A percentile compares a stretch with the other conserved stretches of the same genome.
Evolutionary conservation across 2,329 filamentous ascomycete species (phyloP).

Genomic region (Lachnellula arida): DNA sequence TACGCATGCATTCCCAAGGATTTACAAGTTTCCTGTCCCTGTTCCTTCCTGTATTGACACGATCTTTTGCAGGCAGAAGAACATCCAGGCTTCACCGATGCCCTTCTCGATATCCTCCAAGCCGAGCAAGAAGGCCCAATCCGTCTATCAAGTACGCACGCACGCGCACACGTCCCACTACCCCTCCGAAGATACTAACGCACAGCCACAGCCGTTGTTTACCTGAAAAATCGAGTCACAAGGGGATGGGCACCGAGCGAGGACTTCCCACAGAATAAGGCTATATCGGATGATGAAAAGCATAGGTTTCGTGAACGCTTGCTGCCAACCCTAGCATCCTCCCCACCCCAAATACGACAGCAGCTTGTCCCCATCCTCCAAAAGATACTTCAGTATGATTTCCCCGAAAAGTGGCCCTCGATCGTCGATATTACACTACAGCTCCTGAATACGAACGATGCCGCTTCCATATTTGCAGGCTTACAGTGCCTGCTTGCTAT

Average conservation of each 20-base stretch:
- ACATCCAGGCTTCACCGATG: slow-evolving; percentile 83
- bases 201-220: slow-evolving; percentile 71
- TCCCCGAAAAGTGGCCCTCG: slow-evolving; percentile 87
- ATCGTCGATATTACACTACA: slow-evolving; percentile 92
- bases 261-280: slow-evolving; percentile 60
- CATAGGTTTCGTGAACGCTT: slow-evolving; percentile 79
- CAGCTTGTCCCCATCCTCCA: slow-evolving; percentile 93
- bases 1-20: slow-evolving; percentile 37
- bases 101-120: slow-evolving; percentile 85
- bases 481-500: slow-evolving; percentile 91
- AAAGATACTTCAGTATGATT: slow-evolving; percentile 94
- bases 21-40: neutral
- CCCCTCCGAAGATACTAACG: slow-evolving; percentile 27
- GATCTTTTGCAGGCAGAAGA: slow-evolving; percentile 67
- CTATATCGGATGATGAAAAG: slow-evolving; percentile 88
- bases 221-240: slow-evolving; percentile 95
- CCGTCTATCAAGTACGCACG: slow-evolving; percentile 76
- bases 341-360: slow-evolving; percentile 75
- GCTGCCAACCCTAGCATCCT: slow-evolving; percentile 80
- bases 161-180: slow-evolving; percentile 16
- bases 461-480: slow-evolving; percentile 83
- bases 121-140: slow-evolving; percentile 80
- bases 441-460: slow-evolving; percentile 80
- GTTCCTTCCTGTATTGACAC: slow-evolving; percentile 12
- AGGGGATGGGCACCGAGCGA: slow-evolving; percentile 82